Percentiles rank a stretch among this genome's conserved stretches.
These are phyloP conservation scores for Wickerhamiella sergipiensis DNA, from an alignment of 805 yeast genomes.

Conservation along the genomic window DNA sequence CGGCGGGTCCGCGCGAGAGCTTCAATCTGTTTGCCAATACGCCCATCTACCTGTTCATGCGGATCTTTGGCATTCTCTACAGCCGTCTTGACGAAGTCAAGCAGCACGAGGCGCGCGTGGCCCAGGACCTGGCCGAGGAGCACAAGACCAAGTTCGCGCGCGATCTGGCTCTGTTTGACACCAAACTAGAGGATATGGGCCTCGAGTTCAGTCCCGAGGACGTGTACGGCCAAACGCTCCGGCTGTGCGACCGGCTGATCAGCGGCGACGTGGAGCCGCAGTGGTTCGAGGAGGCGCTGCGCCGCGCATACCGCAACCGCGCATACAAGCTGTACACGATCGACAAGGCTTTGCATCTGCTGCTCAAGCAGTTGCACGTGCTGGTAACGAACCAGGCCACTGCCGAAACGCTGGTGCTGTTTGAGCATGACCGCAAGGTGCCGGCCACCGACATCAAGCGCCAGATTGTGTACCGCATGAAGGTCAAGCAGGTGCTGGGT, in stretches of 20 bases:
- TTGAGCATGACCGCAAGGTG: conserved; percentile 63
- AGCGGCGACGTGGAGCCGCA: conserved; percentile 88
- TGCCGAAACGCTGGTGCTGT: conserved; percentile 65
- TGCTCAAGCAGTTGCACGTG: conserved; percentile 76
- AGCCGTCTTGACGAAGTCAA: conserved; percentile 72
- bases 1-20: conserved; percentile 26
- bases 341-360: conserved; percentile 77
- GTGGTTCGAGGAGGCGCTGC: conserved; percentile 86
- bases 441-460: conserved; percentile 61
- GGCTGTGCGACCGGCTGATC: conserved; percentile 58
- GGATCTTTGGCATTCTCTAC: conserved; percentile 70
- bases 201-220: conserved; percentile 38
- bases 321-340: conserved; percentile 88
- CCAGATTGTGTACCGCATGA: conserved; percentile 83
- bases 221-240: conserved; percentile 60
- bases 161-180: conserved; percentile 69
- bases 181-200: conserved; percentile 70
- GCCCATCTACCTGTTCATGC: conserved; percentile 75
- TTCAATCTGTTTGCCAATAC: conserved; percentile 81
- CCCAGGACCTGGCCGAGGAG: conserved; percentile 48
- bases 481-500: conserved; percentile 61
- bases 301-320: conserved; percentile 87
- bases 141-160: conserved; percentile 51
- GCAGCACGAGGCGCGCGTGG: conserved; percentile 50
- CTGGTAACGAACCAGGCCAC: conserved; percentile 68